Evolutionary conservation across 805 yeast genomes (phyloP).

Genomic region (Ogataea nitratoaversa): DNA sequence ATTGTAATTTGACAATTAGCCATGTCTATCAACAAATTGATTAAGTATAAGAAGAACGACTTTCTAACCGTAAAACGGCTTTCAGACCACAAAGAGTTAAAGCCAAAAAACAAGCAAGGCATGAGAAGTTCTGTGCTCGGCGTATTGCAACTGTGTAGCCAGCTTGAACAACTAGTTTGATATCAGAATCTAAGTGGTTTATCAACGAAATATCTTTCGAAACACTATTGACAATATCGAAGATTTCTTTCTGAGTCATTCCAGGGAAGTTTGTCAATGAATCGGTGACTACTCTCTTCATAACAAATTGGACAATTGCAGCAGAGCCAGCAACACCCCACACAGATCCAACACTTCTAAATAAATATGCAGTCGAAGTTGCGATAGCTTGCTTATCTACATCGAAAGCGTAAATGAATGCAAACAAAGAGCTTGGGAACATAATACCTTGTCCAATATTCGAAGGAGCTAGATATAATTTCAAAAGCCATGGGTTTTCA

Average conservation of each 20-base stretch:
- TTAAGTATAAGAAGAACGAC: too few species aligned
- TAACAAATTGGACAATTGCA: constrained; percentile 9
- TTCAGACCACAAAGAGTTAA: too few species aligned
- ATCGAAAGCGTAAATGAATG: constrained; percentile 33
- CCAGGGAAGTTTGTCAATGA: constrained; percentile 1
- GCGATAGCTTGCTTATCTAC: constrained; percentile 34
- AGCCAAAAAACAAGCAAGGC: too few species aligned
- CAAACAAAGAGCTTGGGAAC: constrained; percentile 34
- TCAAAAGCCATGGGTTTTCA: constrained; percentile 26
- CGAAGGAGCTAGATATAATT: constrained; percentile 31
- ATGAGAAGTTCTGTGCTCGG: constrained; percentile 28
- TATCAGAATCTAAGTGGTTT: constrained; percentile 12
- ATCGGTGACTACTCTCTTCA: constrained; percentile 1
- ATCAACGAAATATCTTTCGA: constrained; percentile 24
- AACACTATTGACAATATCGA: constrained; percentile 17
- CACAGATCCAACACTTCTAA: constrained; percentile 38
- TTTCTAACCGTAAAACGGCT: too few species aligned
- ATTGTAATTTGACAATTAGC: too few species aligned
- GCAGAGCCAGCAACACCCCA: constrained; percentile 36
- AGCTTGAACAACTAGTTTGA: constrained; percentile 18
- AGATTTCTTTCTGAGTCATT: constrained; percentile 14
- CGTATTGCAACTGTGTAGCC: constrained; percentile 28
- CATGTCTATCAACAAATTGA: too few species aligned
- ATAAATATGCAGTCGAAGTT: constrained; percentile 35
- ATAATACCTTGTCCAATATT: constrained; percentile 38